Conservation (phyloP, 306 rosid genomes). For the Abrus precatorius region DNA sequence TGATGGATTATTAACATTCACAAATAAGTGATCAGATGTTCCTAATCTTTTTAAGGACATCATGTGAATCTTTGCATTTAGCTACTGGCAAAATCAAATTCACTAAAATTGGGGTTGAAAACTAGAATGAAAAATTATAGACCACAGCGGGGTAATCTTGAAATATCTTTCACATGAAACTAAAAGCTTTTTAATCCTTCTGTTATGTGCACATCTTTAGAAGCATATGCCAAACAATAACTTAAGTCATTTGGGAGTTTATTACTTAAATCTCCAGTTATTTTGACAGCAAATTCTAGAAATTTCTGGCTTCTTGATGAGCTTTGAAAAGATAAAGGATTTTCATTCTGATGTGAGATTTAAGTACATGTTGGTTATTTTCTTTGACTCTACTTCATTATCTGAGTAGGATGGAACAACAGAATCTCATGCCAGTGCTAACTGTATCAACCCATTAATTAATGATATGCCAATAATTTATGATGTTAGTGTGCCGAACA, state of each 20-base stretch:
- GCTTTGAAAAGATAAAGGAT: not conserved
- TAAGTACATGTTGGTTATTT: no score
- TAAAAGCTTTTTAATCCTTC: not conserved
- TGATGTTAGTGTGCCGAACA: not conserved
- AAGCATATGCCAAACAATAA: not conserved
- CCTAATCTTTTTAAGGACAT: not conserved
- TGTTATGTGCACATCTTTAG: not conserved
- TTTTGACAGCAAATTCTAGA: not conserved
- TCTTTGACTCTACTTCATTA: not conserved
- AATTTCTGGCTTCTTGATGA: not conserved
- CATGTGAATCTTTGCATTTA: not conserved
- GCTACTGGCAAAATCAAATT: not conserved
- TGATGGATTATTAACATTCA: constrained; percentile 8
- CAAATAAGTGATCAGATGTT: not conserved
- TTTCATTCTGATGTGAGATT: not conserved
- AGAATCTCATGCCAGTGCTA: not conserved
- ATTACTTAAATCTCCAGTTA: not conserved
- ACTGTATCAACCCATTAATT: not conserved
- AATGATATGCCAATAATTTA: not conserved
- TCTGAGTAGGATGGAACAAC: not conserved
- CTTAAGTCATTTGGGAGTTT: not conserved
- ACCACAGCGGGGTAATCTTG: constrained; percentile 6
- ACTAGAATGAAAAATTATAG: not conserved
- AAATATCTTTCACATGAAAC: not conserved
- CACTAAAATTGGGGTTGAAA: not conserved